Base-by-base conservation (phyloP, 202 grass and related monocot species). In the Schoenoplectus triqueter region DNA sequence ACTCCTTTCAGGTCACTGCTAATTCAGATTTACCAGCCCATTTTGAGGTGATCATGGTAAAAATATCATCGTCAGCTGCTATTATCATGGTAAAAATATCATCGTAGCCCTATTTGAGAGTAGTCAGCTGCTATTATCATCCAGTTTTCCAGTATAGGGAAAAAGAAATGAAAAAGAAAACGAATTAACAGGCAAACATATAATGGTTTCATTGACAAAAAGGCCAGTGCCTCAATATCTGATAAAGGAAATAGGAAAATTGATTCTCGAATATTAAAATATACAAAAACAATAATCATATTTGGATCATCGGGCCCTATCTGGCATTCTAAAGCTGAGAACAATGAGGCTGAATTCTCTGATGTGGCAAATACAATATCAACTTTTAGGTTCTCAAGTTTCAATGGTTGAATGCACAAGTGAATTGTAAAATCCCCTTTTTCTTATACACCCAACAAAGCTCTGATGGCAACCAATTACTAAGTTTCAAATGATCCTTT, bases 1-100 rank as follows among this genome's bases (percentile, higher is more conserved):
- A 86, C 79, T 98, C 92, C 82, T 91, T 89, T 47, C 70, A 82
- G 82, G 80, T 95, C 65, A 98, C 86, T 15, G 83, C 82, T 48
- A 81, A 85, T 70, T 98, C 95, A 54, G 82, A 68, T 82, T 93
- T 98, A 64, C 83, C 82, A 66, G 70, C 87, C 95, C 95, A 98
- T 89, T 89, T 95, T 82, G 95, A 87, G 85, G 92, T 86, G 77
- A 98, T 98, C 89, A 95, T 89, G 47, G 85, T 93, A 80, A 98
- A 98, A 88, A 94, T 88, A 54, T 95, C 93, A 80, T 89, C 95
- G 75, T 98, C 88, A 50, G 91, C 93, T 63, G 95, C 91, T 93
- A 95, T 98, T 74, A 98, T 31, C 31, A 31, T 31, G 31, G 31
- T 31, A 31, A 31, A 31, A 31, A 31, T 31, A 31, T 31, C 31